Conservation (phyloP, 495 filamentous ascomycete genomes). For the Annulohypoxylon maeteangense region DNA sequence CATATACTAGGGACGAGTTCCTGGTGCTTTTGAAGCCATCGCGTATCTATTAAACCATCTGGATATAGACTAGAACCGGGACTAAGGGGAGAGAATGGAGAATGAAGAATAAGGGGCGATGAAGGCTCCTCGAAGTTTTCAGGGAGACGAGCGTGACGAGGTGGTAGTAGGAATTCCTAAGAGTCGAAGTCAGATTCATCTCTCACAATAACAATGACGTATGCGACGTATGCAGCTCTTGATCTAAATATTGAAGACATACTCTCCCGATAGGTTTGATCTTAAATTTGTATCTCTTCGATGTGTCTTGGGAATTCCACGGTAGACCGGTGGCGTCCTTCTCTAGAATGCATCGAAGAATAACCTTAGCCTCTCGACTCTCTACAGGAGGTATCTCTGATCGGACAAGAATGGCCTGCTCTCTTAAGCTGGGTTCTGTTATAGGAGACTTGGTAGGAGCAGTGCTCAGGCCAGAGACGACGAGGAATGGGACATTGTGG, state of each 20-base stretch:
- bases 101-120: constrained; percentile 72
- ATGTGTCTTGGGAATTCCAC: constrained; percentile 64
- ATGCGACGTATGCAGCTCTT: neutral
- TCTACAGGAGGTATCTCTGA: constrained; percentile 75
- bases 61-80: constrained; percentile 83
- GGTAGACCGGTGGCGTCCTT: constrained; percentile 70
- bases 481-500: constrained; percentile 82
- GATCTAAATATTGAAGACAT: constrained; percentile 51
- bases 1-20: constrained; percentile 80
- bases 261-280: constrained; percentile 83
- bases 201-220: neutral
- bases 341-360: constrained; percentile 74
- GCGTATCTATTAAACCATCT: constrained; percentile 82
- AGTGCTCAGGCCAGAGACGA: constrained; percentile 76
- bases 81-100: constrained; percentile 86
- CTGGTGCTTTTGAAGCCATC: constrained; percentile 90
- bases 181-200: constrained; percentile 24
- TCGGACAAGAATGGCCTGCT: constrained; percentile 68
- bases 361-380: constrained; percentile 68
- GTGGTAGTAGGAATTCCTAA: constrained; percentile 62
- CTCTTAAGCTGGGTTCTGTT: constrained; percentile 63
- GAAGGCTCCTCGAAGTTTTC: constrained; percentile 58
- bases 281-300: constrained; percentile 65
- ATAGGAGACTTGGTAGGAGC: constrained; percentile 44
- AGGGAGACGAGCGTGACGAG: constrained; percentile 61